These are phyloP conservation scores for Sugiyamaella pinicola DNA, from an alignment of 1,139 yeast genomes.

Conservation along the genomic window DNA sequence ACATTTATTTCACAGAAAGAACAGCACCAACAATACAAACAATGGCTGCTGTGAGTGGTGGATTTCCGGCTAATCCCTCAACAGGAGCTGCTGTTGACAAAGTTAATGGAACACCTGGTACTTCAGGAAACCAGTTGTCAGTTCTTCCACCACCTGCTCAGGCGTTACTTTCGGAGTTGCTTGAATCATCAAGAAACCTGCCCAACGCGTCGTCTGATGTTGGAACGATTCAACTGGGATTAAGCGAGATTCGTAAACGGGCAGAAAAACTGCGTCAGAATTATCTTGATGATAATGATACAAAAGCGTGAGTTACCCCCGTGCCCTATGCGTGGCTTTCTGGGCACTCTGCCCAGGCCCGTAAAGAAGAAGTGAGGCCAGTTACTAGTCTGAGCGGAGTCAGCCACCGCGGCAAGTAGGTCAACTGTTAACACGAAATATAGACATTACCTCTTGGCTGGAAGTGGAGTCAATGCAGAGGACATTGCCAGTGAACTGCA, in stretches of 20 bases:
- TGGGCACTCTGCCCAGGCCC: too few relatives aligned
- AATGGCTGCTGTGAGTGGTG: slow-evolving; percentile 12
- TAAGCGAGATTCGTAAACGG: slow-evolving; percentile 73
- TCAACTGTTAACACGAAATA: not conserved
- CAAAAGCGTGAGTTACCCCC: slow-evolving; percentile 62
- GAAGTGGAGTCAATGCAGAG: slow-evolving; percentile 86
- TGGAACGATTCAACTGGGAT: slow-evolving; percentile 73
- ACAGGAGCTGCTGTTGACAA: slow-evolving; percentile 2
- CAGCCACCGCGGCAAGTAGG: too few relatives aligned
- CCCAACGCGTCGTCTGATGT: slow-evolving; percentile 66
- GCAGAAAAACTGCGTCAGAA: slow-evolving; percentile 61
- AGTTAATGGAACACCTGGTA: not conserved
- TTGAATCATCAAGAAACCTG: slow-evolving; percentile 69
- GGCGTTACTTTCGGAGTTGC: slow-evolving; percentile 57
- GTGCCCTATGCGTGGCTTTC: too few relatives aligned
- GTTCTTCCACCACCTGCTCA: slow-evolving; percentile 40
- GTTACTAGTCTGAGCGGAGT: too few relatives aligned
- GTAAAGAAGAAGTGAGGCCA: too few relatives aligned
- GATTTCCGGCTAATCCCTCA: not conserved
- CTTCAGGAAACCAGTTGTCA: slow-evolving; percentile 2
- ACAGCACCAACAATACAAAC: not conserved
- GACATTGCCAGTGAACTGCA: slow-evolving; percentile 69
- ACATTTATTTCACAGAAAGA: not conserved
- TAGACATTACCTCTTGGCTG: slow-evolving; percentile 77
- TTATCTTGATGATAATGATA: slow-evolving; percentile 53